These are phyloP conservation scores for Mycena vulgaris DNA, from an alignment of 768 basidiomycete genomes.

Conservation along the genomic window DNA sequence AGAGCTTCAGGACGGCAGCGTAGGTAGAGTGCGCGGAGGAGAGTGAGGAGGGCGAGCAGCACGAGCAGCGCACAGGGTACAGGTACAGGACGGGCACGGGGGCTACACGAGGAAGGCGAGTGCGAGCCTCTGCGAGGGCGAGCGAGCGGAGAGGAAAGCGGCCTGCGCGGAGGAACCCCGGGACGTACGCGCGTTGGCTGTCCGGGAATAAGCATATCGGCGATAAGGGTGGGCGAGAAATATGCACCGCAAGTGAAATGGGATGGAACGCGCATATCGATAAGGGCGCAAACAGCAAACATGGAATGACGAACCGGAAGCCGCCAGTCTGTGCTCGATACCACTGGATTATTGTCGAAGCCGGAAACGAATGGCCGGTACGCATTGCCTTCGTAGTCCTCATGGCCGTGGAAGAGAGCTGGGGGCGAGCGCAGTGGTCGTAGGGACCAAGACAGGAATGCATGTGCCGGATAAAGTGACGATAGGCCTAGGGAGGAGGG, in stretches of 20 bases:
- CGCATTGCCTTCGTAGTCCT: constrained; percentile 1
- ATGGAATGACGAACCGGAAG: too few relatives aligned
- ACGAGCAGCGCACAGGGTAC: neutral
- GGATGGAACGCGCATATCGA: too few relatives aligned
- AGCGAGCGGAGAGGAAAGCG: constrained; percentile 4
- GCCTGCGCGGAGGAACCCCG: neutral
- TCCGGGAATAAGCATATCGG: too few relatives aligned
- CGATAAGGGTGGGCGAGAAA: constrained; percentile 7
- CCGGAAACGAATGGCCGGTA: constrained; percentile 1
- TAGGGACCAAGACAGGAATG: neutral
- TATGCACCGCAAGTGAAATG: constrained; percentile 8
- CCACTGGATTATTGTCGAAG: constrained; percentile 10
- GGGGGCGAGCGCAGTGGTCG: neutral
- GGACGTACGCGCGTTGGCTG: neutral
- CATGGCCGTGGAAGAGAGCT: neutral
- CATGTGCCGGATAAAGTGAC: neutral
- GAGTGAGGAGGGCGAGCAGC: constrained; percentile 11
- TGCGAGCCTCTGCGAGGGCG: constrained; percentile 1
- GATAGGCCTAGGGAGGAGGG: neutral
- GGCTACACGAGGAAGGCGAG: neutral
- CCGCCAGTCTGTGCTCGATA: too few relatives aligned
- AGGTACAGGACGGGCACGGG: neutral
- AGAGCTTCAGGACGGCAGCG: constrained; percentile 6
- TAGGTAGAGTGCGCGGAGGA: constrained; percentile 9
- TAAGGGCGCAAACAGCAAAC: too few relatives aligned